Evolutionary conservation across 805 yeast species (phyloP), one percentile per base, ranked within the genome.

Genomic region (Kuraishia borneana): DNA sequence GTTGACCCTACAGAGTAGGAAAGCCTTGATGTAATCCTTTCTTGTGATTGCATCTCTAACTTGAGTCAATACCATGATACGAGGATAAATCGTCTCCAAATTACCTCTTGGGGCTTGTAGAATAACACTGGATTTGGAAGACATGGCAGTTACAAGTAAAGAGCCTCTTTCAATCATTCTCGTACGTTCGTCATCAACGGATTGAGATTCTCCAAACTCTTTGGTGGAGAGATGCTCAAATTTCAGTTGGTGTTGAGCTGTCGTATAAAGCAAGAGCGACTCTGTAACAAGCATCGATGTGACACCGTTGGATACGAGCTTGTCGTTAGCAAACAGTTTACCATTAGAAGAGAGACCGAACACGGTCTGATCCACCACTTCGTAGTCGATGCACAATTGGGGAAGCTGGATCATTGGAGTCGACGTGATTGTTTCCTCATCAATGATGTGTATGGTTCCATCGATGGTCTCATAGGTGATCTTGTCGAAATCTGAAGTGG

Each of bases 31-130:
- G 47, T 80, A 92, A 23, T 73, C 60, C 37, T 57, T 63, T 1
- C 62, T 58, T 22, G 68, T 62, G 40, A 92, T 84, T 43, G 68
- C 67, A 22, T 68, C 63, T 43, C 98, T 70, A 18, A 92, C 94
- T 17, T 80, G 92, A 9, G 83, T 70, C 26, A 92, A 60, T 3
- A 89, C 94, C 81, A 92, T 76, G 31, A 92, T 82, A 53, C 98
- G 70, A 10, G 99, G 98, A 48, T 75, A 78, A 14, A 92, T 82
- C 0, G 97, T 87, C 55, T 92, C 99, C 44, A 92, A 61, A 48
- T 92, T 92, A 40, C 99, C 99, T 53, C 99, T 72, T 39, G 94
- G 94, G 4, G 96, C 96, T 54, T 92, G 96, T 35, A 92, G 63
- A 3, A 84, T 76, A 14, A 94, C 87, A 1, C 88, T 70, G 37